Percentiles rank a stretch among this genome's conserved stretches.
phyloP scores from a whole-genome alignment of 352 stramenopile genomes.

The Globisporangium apiculatum region DNA sequence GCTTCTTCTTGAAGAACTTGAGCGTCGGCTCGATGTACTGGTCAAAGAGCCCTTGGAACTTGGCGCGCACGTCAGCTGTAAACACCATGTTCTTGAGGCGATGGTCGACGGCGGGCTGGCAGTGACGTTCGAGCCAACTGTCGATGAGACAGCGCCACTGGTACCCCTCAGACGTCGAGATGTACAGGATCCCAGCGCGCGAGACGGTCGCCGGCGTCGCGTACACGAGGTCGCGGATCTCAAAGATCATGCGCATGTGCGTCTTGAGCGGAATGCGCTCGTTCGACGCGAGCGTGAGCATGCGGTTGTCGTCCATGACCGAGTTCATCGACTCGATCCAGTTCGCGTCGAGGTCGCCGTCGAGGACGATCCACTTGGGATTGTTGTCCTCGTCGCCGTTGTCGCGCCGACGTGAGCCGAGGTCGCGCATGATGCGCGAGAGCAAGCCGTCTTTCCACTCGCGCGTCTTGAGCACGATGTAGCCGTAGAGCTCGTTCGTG shows the following conservation, averaged over 20 bases:
- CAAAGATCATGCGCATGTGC: slow-evolving; percentile 97
- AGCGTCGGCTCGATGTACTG: slow-evolving; percentile 91
- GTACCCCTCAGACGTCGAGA: slow-evolving; percentile 92
- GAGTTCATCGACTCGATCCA: slow-evolving; percentile 98
- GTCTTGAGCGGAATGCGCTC: slow-evolving; percentile 95
- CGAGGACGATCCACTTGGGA: slow-evolving; percentile 96
- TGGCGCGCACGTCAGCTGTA: slow-evolving; percentile 59
- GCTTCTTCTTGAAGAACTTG: slow-evolving; percentile 91
- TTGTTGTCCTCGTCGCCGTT: slow-evolving; percentile 88
- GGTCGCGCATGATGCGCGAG: slow-evolving; percentile 93
- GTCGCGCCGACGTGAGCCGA: slow-evolving; percentile 87
- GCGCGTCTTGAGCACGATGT: slow-evolving; percentile 91
- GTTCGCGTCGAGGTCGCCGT: slow-evolving; percentile 96
- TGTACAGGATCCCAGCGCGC: slow-evolving; percentile 94
- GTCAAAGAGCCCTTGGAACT: slow-evolving; percentile 87
- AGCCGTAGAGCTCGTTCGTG: slow-evolving; percentile 95
- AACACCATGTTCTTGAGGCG: slow-evolving; percentile 74
- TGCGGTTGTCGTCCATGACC: slow-evolving; percentile 96
- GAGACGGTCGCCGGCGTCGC: slow-evolving; percentile 94
- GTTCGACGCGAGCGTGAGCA: slow-evolving; percentile 95
- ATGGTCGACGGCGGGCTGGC: slow-evolving; percentile 52
- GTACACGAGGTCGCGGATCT: slow-evolving; percentile 94
- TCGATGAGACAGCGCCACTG: slow-evolving; percentile 94
- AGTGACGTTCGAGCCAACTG: slow-evolving; percentile 86
- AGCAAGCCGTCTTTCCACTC: slow-evolving; percentile 96